phyloP scores from a whole-genome alignment of 768 basidiomycete species.

The Hydnum rufescens region DNA sequence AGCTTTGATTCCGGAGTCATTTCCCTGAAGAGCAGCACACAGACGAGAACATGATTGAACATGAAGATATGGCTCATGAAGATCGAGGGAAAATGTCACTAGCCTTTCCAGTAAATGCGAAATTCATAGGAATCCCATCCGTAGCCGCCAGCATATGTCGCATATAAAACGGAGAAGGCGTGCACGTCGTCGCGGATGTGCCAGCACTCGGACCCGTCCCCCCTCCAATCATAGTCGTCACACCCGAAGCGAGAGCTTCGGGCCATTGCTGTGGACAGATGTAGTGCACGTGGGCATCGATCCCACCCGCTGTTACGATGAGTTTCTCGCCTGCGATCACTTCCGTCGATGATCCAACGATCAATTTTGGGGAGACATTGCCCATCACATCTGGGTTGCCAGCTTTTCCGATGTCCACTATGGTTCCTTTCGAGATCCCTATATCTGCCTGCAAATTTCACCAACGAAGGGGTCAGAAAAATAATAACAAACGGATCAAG shows the following conservation, averaged over 20 bases:
- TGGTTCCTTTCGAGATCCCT: constrained; percentile 66
- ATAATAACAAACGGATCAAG: not conserved
- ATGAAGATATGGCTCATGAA: not conserved
- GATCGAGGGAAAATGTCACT: not conserved
- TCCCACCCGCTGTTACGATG: constrained; percentile 80
- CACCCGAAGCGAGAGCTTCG: constrained; percentile 41
- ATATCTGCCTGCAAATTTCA: constrained; percentile 58
- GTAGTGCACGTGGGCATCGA: constrained; percentile 86
- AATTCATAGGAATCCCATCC: constrained; percentile 78
- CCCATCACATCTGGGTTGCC: constrained; percentile 93
- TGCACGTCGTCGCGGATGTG: constrained; percentile 88
- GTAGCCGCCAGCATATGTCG: constrained; percentile 80
- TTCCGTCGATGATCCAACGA: constrained; percentile 84
- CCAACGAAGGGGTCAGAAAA: not conserved
- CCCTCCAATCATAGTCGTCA: constrained; percentile 89
- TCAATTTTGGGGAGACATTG: constrained; percentile 44
- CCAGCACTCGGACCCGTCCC: constrained; percentile 88
- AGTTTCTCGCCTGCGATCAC: constrained; percentile 91
- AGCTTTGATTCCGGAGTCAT: constrained; percentile 58
- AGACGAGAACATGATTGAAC: not conserved
- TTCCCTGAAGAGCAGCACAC: constrained; percentile 39
- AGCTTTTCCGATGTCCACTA: constrained; percentile 85
- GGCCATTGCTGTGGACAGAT: constrained; percentile 86
- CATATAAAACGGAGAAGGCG: constrained; percentile 78
- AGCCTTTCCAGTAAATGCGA: constrained; percentile 84